phyloP scores from a whole-genome alignment of 495 filamentous ascomycete species.

The Alectoria sarmentosa region DNA sequence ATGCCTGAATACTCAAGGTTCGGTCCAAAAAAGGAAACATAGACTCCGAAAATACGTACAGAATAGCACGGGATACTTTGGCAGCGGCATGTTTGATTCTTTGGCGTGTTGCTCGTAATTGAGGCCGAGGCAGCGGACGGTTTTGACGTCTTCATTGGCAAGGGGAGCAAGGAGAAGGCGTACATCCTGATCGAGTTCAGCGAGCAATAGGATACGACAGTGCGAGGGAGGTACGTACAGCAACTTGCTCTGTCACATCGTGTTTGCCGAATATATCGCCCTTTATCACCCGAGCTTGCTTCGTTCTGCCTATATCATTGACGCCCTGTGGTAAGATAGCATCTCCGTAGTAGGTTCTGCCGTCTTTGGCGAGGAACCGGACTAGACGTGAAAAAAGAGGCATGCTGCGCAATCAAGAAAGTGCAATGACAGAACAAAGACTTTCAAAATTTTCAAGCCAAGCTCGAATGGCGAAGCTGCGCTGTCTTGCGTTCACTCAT shows the following conservation, averaged over 20 bases:
- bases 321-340: constrained; percentile 64
- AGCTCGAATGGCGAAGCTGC: not conserved
- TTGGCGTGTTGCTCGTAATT: constrained; percentile 79
- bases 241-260: constrained; percentile 60
- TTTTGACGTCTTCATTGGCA: constrained; percentile 58
- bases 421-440: not conserved
- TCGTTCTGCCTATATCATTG: constrained; percentile 58
- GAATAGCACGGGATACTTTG: constrained; percentile 72
- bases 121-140: constrained; percentile 71
- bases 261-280: constrained; percentile 70
- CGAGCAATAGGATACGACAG: not conserved
- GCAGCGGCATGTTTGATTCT: constrained; percentile 62
- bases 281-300: constrained; percentile 58
- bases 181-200: constrained; percentile 44
- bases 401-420: not conserved
- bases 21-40: not conserved
- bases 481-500: not conserved
- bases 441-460: not conserved
- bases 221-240: constrained; percentile 24
- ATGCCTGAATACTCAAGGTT: not conserved
- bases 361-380: constrained; percentile 71
- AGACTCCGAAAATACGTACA: too few species aligned
- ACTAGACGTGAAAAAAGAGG: constrained; percentile 44
- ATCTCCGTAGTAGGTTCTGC: constrained; percentile 74
- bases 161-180: constrained; percentile 62